Conservation (phyloP, 2,329 filamentous ascomycete species). For the Lasiodiplodia sp. region DNA sequence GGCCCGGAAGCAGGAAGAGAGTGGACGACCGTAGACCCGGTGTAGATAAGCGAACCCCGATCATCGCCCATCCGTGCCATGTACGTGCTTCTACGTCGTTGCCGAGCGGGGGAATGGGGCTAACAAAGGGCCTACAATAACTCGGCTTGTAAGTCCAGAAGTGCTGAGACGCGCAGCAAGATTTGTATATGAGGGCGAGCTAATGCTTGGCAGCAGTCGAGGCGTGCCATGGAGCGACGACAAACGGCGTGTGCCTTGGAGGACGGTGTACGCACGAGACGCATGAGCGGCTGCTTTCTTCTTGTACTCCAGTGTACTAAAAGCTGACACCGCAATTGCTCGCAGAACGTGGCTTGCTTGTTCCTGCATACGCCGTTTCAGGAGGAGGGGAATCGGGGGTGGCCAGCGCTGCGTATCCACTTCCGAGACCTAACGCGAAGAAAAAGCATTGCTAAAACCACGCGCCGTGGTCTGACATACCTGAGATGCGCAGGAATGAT, state of each 20-base stretch:
- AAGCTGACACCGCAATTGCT: conserved; percentile 17
- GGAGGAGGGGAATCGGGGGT: conserved; percentile 18
- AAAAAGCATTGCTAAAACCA: conserved; percentile 24
- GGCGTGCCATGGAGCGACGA: neutral
- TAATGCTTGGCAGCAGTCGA: neutral
- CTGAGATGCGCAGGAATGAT: neutral
- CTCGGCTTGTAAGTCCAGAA: conserved; percentile 4
- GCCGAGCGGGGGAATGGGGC: neutral
- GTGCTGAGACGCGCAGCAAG: conserved; percentile 8
- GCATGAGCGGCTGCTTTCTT: conserved; percentile 19
- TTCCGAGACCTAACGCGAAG: conserved; percentile 20
- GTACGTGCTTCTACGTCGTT: conserved; percentile 2
- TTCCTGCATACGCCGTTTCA: conserved; percentile 27
- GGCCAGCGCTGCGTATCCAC: neutral
- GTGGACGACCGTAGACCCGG: neutral
- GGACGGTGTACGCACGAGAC: neutral
- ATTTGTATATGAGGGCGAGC: neutral
- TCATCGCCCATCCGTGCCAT: neutral
- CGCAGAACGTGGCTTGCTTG: conserved; percentile 24
- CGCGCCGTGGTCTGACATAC: conserved; percentile 22
- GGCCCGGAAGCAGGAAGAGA: conserved; percentile 3
- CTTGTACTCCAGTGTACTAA: conserved; percentile 19
- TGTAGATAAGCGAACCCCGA: conserved; percentile 19
- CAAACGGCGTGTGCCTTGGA: neutral
- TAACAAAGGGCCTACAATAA: neutral